These are phyloP conservation scores for Escallonia rubra DNA, from an alignment of 129 eudicot genomes.

Conservation along the genomic window DNA sequence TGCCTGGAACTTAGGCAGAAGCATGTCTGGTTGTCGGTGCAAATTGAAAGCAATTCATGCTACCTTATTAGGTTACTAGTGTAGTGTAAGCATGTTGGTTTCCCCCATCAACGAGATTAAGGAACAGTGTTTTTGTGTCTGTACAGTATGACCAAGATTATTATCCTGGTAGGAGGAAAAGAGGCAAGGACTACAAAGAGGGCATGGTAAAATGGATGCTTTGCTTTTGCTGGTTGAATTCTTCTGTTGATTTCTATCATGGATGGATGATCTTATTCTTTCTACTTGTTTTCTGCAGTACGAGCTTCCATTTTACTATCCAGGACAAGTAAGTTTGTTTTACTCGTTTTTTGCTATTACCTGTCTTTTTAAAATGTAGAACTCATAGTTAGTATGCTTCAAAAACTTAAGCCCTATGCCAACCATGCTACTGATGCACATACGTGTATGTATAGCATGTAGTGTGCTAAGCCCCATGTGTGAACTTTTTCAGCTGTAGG, in stretches of 20 bases:
- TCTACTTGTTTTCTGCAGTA: constrained; percentile 53
- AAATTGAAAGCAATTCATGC: too few relatives aligned
- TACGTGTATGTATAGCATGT: neutral
- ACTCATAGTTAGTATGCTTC: neutral
- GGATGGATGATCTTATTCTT: constrained; percentile 15
- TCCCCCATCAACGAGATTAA: too few relatives aligned
- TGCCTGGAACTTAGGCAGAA: too few relatives aligned
- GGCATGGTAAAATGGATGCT: constrained; percentile 70
- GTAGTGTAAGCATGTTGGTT: too few relatives aligned
- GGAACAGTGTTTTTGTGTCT: neutral
- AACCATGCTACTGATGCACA: neutral
- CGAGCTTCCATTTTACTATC: constrained; percentile 96
- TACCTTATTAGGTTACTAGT: too few relatives aligned
- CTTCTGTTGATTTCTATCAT: neutral
- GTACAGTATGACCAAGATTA: constrained; percentile 92
- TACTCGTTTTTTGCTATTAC: neutral
- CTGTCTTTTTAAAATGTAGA: neutral
- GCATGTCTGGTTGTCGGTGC: too few relatives aligned
- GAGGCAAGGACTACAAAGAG: constrained; percentile 93
- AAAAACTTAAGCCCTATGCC: neutral
- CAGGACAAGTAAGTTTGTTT: constrained; percentile 81
- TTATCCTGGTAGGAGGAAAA: constrained; percentile 92
- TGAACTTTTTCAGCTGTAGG: too few relatives aligned
- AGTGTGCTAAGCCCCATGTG: too few relatives aligned
- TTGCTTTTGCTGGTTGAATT: constrained; percentile 3